phyloP scores from a whole-genome alignment of 2,329 filamentous ascomycete species.

The Penicillium sp. region DNA sequence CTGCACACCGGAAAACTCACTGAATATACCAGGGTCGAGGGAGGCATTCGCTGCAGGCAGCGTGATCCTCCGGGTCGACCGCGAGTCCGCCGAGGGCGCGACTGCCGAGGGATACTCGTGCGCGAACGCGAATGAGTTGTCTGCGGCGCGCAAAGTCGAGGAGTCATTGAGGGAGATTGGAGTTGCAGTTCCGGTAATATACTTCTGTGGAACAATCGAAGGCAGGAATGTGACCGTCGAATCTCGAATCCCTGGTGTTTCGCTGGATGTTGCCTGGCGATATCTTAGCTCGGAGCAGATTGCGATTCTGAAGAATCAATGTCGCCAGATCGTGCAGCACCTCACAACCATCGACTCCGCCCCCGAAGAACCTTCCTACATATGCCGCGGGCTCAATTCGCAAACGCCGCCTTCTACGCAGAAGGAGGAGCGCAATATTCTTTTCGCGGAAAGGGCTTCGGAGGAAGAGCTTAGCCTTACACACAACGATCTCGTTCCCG shows the following conservation, averaged over 20 bases:
- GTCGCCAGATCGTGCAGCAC: slow-evolving; percentile 36
- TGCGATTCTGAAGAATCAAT: slow-evolving; percentile 37
- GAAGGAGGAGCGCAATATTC: slow-evolving; percentile 33
- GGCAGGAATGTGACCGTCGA: slow-evolving; percentile 44
- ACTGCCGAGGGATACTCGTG: slow-evolving; percentile 35
- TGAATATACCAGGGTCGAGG: slow-evolving; percentile 32
- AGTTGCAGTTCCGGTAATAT: slow-evolving; percentile 37
- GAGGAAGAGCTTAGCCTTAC: slow-evolving; percentile 33
- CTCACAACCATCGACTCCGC: slow-evolving; percentile 29
- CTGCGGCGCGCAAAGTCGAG: slow-evolving; percentile 37
- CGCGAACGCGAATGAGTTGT: slow-evolving; percentile 41
- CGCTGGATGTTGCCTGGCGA: slow-evolving; percentile 42
- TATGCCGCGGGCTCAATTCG: slow-evolving; percentile 36
- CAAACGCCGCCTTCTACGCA: slow-evolving; percentile 26
- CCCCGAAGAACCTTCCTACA: slow-evolving; percentile 35
- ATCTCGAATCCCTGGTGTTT: slow-evolving; percentile 43
- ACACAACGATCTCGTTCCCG: slow-evolving; percentile 41
- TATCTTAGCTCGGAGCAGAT: slow-evolving; percentile 39
- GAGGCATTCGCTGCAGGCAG: slow-evolving; percentile 40
- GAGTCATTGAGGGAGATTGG: slow-evolving; percentile 34
- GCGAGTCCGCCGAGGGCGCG: slow-evolving; percentile 26
- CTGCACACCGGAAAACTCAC: slow-evolving; percentile 35
- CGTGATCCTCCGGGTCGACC: slow-evolving; percentile 41
- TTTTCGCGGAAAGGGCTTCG: slow-evolving; percentile 31
- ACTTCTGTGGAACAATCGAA: slow-evolving; percentile 41